Evolutionary conservation across 345 rosid genomes (phyloP), one percentile per base, ranked within the genome.

Genomic region (Raphanus sativus): DNA sequence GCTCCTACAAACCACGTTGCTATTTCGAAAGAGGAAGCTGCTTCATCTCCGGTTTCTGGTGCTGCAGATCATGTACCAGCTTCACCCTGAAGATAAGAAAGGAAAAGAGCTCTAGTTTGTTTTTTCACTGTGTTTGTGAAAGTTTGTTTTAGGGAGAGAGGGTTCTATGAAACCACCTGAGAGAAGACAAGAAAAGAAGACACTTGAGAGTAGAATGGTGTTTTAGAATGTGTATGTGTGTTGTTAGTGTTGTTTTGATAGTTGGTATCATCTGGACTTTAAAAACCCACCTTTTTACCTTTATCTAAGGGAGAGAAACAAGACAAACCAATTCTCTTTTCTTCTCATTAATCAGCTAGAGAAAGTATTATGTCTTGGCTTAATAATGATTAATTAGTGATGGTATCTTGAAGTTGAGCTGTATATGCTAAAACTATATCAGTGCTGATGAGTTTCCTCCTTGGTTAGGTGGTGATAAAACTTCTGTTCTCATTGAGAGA

Each of bases 21-120:
- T 66, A 85, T 89, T 38, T 82, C 96, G n/a, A 95, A 95, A 79
- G 98, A 95, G 81, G 99, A 95, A 56, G 78, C 87, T 9, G 86
- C 85, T 32, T 90, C 95, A 68, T 52, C 82, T 29, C 90, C 85
- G 64, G 85, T 85, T 75, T 86, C 98, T 2, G 90, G 89, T 69
- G 75, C 87, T 0, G 75, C 60, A 70, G 98, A 89, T 34, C 77
- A 88, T 6, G 83, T 82, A 76, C 77, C 89, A 8, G 87, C 85
- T 63, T 91, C 97, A 45, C 99, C 98, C 2, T 95, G 84, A 89
- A 89, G 84, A 83, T 60, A 29, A 81, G 61, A 61, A 58, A 6
- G 25, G 70, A 77, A 80, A 70, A 71, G 61, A 67, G 45, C n/a
- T 80, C 64, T 70, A 75, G 52, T 70, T 15, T 50, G 62, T 42